phyloP scores from a whole-genome alignment of 2,329 filamentous ascomycete genomes.

The Colletotrichum liriopes region DNA sequence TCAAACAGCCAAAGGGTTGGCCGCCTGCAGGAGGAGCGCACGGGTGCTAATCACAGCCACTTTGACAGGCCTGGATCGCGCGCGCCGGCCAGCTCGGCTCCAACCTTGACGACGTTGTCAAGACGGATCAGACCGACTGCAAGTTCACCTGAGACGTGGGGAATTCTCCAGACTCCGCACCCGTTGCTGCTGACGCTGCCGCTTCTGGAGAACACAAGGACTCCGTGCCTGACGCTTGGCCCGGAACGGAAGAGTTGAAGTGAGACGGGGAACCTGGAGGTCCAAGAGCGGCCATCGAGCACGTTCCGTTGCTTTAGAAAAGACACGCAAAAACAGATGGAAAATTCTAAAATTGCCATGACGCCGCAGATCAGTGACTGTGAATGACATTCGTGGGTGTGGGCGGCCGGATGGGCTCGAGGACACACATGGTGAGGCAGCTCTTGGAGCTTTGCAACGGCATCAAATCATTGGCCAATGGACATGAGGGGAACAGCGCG shows the following conservation, averaged over 20 bases:
- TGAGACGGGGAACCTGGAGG: not conserved
- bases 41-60: not conserved
- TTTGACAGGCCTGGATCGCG: conserved; percentile 48
- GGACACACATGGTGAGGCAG: conserved; percentile 1
- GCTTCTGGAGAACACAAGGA: not conserved
- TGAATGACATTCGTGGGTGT: not conserved
- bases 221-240: conserved; percentile 35
- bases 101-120: conserved; percentile 47
- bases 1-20: too few species aligned
- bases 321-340: not conserved
- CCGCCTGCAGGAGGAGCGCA: not conserved
- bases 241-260: not conserved
- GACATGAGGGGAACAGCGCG: not conserved
- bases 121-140: conserved; percentile 49
- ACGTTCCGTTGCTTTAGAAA: conserved; percentile 7
- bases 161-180: not conserved
- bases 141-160: conserved; percentile 43
- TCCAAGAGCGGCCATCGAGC: conserved; percentile 14
- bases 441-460: not conserved
- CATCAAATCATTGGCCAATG: conserved; percentile 30
- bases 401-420: not conserved
- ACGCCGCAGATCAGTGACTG: not conserved
- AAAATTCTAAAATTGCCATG: not conserved
- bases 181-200: not conserved
- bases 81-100: conserved; percentile 48